Evolutionary conservation across 345 rosid genomes (phyloP), one percentile per base, ranked within the genome.

Genomic region (Euphorbia tirucalli): DNA sequence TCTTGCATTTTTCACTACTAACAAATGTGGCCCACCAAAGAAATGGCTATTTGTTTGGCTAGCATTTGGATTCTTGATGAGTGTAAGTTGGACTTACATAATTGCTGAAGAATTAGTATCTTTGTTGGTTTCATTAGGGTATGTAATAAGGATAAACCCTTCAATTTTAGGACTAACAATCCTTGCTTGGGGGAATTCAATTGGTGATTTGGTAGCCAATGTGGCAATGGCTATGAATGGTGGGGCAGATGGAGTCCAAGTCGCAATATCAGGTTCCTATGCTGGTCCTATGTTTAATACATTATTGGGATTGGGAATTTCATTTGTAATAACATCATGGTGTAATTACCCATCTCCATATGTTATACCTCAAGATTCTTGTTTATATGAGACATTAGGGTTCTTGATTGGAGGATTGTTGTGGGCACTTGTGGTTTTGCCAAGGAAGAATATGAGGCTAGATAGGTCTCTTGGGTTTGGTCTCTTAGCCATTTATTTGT

Each of bases 111-210:
- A 95, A 66, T 71, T 92, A 22, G 92, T 95, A 2, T 90, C 97
- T 48, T 74, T 95, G 55, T 35, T 92, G 71, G 85, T 90, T 54
- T 88, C 97, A 2, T 9, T 88, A 0, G 97, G 97, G 16, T 75
- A 82, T 16, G 68, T 92, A 24, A 62, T 92, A 18, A 92, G 97
- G 4, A 90, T 90, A 31, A 83, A 83, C 82, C 93, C 97, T 71
- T 92, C 99, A 11, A 83, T 90, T 72, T 77, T 92, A 21, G 97
- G 97, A 21, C 77, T 95, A 2, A 95, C 97, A 4, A 90, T 95
- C 74, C 91, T 95, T 27, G 97, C 97, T 1, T 92, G 99, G 97
- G 98, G 98, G 8, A 94, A 94, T 19, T 94, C 97, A 1, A 79
- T 90, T 0, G 97, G 98, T n/a, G 99, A 95, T 78, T 80, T 95